These are phyloP conservation scores for Pythium angustatum DNA, from an alignment of 352 stramenopile species.

Conservation along the genomic window DNA sequence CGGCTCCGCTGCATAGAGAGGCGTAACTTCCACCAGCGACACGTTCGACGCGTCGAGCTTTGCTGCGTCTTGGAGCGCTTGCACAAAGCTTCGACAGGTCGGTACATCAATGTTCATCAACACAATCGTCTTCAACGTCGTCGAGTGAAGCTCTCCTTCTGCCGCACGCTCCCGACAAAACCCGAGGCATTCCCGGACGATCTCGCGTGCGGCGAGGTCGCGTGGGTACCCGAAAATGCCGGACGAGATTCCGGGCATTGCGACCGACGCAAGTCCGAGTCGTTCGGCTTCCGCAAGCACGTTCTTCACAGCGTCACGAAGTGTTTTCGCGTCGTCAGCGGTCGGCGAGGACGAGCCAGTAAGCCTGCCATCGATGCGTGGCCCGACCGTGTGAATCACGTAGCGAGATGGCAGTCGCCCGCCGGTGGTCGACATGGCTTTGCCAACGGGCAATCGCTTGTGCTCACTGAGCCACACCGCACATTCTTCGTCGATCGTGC, in stretches of 20 bases:
- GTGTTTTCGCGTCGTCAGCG: conserved; percentile 25
- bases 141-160: conserved; percentile 8
- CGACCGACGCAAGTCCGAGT: conserved; percentile 36
- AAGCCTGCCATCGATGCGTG: conserved; percentile 28
- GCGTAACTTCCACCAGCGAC: neutral
- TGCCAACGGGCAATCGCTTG: conserved; percentile 31
- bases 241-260: conserved; percentile 46
- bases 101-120: conserved; percentile 46
- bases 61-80: conserved; percentile 17
- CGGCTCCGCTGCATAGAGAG: neutral
- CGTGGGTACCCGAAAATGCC: conserved; percentile 52
- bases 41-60: neutral
- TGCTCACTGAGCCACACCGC: conserved; percentile 33
- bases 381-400: conserved; percentile 52
- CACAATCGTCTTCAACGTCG: conserved; percentile 28
- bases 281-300: conserved; percentile 36
- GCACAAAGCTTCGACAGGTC: conserved; percentile 34
- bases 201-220: conserved; percentile 39
- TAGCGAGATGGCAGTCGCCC: conserved; percentile 39
- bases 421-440: conserved; percentile 36
- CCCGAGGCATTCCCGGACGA: conserved; percentile 43
- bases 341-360: too few relatives aligned
- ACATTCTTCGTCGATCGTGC: conserved; percentile 36
- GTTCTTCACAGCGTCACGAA: conserved; percentile 42
- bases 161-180: conserved; percentile 19